phyloP scores from a whole-genome alignment of 495 filamentous ascomycete species.

The Aspergillus saccharolyticus region DNA sequence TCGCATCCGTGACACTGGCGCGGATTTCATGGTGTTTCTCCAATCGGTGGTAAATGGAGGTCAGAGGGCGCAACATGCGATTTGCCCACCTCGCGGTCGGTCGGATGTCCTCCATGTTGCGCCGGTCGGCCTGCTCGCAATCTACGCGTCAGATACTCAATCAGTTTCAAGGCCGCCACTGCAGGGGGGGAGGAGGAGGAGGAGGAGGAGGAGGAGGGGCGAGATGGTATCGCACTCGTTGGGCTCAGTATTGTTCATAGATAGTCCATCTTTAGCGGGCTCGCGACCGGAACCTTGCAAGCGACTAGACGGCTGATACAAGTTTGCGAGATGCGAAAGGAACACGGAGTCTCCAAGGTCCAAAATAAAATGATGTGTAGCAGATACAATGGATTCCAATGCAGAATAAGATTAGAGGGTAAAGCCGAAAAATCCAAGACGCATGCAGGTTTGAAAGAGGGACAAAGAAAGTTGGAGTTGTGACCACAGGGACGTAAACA shows the following conservation, averaged over 20 bases:
- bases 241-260: conserved; percentile 6
- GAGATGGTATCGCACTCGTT: background rate
- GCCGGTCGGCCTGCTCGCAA: conserved; percentile 1
- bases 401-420: background rate
- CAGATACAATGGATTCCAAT: background rate
- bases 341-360: background rate
- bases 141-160: background rate
- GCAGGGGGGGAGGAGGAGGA: background rate
- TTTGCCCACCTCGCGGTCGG: conserved; percentile 46
- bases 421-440: background rate
- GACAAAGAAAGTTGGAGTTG: conserved; percentile 1
- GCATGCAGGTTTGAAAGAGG: background rate
- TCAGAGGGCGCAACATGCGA: conserved; percentile 44
- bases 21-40: conserved; percentile 41
- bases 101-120: conserved; percentile 40
- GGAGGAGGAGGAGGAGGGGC: too few species aligned
- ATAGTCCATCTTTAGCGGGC: conserved; percentile 13
- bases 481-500: conserved; percentile 31
- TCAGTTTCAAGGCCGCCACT: background rate
- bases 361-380: background rate
- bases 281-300: background rate
- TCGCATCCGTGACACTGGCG: conserved; percentile 30
- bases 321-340: background rate
- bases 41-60: conserved; percentile 41
- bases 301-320: background rate